phyloP scores from a whole-genome alignment of 345 rosid species.

The Sonneratia alba region DNA sequence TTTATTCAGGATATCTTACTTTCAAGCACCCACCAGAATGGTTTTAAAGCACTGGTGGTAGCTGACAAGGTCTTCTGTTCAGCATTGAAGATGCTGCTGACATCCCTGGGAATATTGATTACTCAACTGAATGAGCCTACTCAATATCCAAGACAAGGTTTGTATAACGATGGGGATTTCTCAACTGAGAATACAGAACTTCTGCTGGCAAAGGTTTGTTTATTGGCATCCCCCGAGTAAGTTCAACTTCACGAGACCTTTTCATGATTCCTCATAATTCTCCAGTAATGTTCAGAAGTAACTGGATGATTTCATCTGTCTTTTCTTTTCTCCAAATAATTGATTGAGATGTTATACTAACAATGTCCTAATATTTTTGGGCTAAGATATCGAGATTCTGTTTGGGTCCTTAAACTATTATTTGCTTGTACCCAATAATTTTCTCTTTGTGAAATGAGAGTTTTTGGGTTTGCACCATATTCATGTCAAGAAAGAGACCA shows the following conservation, averaged over 20 bases:
- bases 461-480: background rate
- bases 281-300: background rate
- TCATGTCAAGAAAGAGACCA: background rate
- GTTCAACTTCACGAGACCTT: slow-evolving; percentile 11
- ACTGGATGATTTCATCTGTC: background rate
- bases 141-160: slow-evolving; percentile 4
- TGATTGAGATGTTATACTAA: background rate
- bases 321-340: background rate
- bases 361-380: background rate
- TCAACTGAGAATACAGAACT: slow-evolving; percentile 14
- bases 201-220: slow-evolving; percentile 36
- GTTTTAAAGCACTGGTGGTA: slow-evolving; percentile 34
- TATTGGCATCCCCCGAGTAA: slow-evolving; percentile 44
- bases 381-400: background rate
- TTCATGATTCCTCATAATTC: background rate
- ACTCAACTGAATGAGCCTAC: slow-evolving; percentile 24
- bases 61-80: slow-evolving; percentile 48
- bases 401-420: background rate
- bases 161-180: slow-evolving; percentile 2
- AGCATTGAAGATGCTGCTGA: slow-evolving; percentile 36
- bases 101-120: slow-evolving; percentile 39
- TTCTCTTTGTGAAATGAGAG: background rate
- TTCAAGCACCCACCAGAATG: slow-evolving; percentile 20
- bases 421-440: background rate
- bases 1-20: slow-evolving; percentile 37